Base-by-base conservation (phyloP, 2,329 filamentous ascomycete genomes). In the Daldinia sp. region DNA sequence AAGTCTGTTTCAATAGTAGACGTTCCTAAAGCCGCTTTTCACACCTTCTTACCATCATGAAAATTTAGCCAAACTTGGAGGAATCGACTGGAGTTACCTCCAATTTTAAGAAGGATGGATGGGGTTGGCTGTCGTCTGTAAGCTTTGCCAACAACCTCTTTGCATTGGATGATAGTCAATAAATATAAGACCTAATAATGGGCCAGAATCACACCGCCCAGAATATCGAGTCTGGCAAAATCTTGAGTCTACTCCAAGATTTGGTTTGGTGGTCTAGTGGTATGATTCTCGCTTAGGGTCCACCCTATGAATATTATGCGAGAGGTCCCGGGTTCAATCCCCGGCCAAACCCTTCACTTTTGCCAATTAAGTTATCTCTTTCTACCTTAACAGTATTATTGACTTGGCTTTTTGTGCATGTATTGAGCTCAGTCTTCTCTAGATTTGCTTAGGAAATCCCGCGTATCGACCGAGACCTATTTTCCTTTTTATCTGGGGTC, bases 281-380 rank as follows among this genome's bases (percentile, higher is more conserved):
- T 70, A 70, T 67, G 64, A 70, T 70, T 60, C 67, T 70, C 67
- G 67, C 67, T 67, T 70, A 68, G 68, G 68, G 68, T 39, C 44
- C 58, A 54, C 64, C 64, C 63, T 33, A 37, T 37, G 44, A 30
- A 59, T 51, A 18, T 42, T 46, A 50, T 70, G 68, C 68, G 68
- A 70, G 68, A 64, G 68, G 68, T 65, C 68, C 68, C 68, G 65
- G 64, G 68, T 70, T 70, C 68, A 58, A 70, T 50, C 56, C 68
- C 64, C 65, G 68, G 68, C 58, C 46, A 68, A 68, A 61, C 68
- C 68, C 67, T 42, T 39, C 3, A 1, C 9, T 63, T 63, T 55
- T 58, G 50, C 10, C 41, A 18, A 42, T 26, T 12, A 18, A 35
- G 33, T 23, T 13, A 13, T 33, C 30, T 23, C 20, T 23, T 23